Conservation (phyloP, 164 flowering plant species). For the Houttuynia cordata region DNA sequence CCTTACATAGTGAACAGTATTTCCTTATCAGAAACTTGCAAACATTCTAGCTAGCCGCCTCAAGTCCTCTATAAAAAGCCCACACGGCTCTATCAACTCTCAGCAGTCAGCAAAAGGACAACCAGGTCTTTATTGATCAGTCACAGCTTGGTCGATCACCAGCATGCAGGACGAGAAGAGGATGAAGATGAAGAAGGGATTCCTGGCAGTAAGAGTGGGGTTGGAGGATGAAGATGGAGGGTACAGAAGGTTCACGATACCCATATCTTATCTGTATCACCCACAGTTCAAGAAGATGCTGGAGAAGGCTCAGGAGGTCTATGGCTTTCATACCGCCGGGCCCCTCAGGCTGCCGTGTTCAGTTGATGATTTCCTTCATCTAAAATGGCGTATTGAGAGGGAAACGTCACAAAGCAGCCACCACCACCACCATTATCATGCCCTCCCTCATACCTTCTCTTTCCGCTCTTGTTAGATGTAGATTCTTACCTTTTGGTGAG, state of each 20-base stretch:
- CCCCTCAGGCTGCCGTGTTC: constrained; percentile 52
- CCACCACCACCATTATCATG: constrained; percentile 1
- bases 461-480: constrained; percentile 2
- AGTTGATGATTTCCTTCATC: constrained; percentile 46
- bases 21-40: not conserved
- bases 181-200: constrained; percentile 40
- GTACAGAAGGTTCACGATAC: constrained; percentile 38
- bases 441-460: constrained; percentile 4
- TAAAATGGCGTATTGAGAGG: constrained; percentile 41
- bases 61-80: not conserved
- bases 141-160: not conserved
- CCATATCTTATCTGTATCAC: constrained; percentile 47
- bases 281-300: constrained; percentile 39
- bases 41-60: not conserved
- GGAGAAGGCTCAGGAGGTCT: constrained; percentile 45
- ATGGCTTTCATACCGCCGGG: constrained; percentile 44
- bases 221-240: constrained; percentile 26
- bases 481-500: not conserved
- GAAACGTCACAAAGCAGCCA: constrained; percentile 5
- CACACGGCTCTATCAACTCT: too few species aligned
- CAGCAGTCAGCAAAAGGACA: too few species aligned
- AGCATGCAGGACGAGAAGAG: constrained; percentile 21
- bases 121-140: not conserved
- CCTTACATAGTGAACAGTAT: not conserved
- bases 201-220: constrained; percentile 34